These are phyloP conservation scores for Aurifilum marmelostoma DNA, from an alignment of 2,329 filamentous ascomycete genomes.

Conservation along the genomic window DNA sequence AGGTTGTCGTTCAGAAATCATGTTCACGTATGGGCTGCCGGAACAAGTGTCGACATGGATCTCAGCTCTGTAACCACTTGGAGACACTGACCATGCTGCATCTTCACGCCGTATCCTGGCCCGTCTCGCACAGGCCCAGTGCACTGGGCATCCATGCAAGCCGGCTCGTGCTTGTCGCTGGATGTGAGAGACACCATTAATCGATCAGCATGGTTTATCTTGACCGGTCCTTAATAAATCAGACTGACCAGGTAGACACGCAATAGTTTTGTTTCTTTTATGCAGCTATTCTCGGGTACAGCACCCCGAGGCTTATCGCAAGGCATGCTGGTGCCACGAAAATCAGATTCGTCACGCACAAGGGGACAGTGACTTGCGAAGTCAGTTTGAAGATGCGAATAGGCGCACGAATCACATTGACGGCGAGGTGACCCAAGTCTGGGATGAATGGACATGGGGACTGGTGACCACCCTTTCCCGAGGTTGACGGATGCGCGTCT, in stretches of 20 bases:
- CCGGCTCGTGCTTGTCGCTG: neutral
- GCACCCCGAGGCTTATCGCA: neutral
- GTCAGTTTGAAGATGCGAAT: neutral
- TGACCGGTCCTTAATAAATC: neutral
- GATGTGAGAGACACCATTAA: neutral
- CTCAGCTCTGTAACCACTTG: neutral
- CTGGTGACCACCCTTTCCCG: neutral
- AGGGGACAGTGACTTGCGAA: neutral
- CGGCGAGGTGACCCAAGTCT: neutral
- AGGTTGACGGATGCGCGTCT: neutral
- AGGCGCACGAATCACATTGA: slow-evolving; percentile 10
- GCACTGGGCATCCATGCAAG: neutral
- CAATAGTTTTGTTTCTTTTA: neutral
- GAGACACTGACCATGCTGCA: neutral
- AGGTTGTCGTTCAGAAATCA: neutral
- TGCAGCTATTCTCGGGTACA: slow-evolving; percentile 6
- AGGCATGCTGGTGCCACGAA: neutral
- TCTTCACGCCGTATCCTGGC: neutral
- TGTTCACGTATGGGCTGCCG: neutral
- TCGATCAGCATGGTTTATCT: neutral
- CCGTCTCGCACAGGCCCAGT: neutral
- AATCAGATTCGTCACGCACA: neutral
- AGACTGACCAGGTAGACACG: neutral
- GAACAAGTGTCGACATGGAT: neutral
- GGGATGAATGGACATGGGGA: neutral